phyloP scores from a whole-genome alignment of 352 stramenopile genomes.

The Phytophthora foliorum region DNA sequence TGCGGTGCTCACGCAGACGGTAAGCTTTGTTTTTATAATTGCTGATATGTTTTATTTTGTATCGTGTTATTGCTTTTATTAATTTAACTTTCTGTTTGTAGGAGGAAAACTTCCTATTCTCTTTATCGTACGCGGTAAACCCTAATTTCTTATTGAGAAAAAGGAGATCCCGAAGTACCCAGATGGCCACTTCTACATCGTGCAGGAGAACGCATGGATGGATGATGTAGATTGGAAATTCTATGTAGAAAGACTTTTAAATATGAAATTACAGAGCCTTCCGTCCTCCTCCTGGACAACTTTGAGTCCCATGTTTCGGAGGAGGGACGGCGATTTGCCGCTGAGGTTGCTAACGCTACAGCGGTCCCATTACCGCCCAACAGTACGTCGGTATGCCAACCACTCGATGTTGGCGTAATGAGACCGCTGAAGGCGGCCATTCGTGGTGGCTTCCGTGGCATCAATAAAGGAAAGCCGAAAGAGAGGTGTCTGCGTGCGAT shows the following conservation, averaged over 20 bases:
- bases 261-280: conserved; percentile 10
- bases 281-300: conserved; percentile 13
- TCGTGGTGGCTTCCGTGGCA: too few species aligned
- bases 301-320: conserved; percentile 9
- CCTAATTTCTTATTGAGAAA: background rate
- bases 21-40: conserved; percentile 13
- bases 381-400: conserved; percentile 19
- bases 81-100: conserved; percentile 1
- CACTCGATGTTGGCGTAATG: too few species aligned
- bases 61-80: background rate
- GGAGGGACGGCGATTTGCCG: background rate
- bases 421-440: too few species aligned
- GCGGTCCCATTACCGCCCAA: conserved; percentile 9
- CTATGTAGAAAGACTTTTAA: background rate
- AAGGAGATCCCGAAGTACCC: conserved; percentile 2
- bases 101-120: conserved; percentile 8
- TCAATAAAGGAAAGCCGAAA: too few species aligned
- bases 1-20: conserved; percentile 2
- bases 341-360: conserved; percentile 5
- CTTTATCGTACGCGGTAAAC: conserved; percentile 3
- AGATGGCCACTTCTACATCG: conserved; percentile 1
- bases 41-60: background rate
- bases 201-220: conserved; percentile 12
- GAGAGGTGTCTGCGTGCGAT: background rate
- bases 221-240: conserved; percentile 1